These are phyloP conservation scores for Saksenaea vasiformis DNA, from an alignment of 371 early-diverging fungal genomes.

Conservation along the genomic window DNA sequence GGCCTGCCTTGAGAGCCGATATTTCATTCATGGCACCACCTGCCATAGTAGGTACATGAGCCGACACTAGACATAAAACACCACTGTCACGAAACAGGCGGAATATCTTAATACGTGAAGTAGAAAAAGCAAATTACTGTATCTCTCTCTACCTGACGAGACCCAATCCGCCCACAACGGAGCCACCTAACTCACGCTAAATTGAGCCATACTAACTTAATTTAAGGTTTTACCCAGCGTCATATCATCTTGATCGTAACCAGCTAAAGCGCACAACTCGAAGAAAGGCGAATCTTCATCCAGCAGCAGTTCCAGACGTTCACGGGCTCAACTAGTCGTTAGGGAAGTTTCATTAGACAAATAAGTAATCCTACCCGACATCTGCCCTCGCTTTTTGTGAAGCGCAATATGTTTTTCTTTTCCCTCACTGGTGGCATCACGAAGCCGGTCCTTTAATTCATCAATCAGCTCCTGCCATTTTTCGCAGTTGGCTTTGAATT, in stretches of 20 bases:
- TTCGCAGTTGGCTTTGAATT: conserved; percentile 61
- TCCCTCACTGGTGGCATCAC: conserved; percentile 64
- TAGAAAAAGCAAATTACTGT: not conserved
- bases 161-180: conserved; percentile 72
- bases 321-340: conserved; percentile 47
- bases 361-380: conserved; percentile 50
- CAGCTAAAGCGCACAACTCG: conserved; percentile 71
- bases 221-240: conserved; percentile 47
- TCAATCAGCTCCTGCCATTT: conserved; percentile 60
- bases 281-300: conserved; percentile 79
- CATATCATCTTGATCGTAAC: conserved; percentile 72
- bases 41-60: conserved; percentile 68
- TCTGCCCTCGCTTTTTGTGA: conserved; percentile 66
- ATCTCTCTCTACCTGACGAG: conserved; percentile 60
- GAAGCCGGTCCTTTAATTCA: conserved; percentile 56
- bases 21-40: conserved; percentile 73
- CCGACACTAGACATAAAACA: conserved; percentile 66
- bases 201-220: not conserved
- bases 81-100: conserved; percentile 44
- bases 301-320: conserved; percentile 67
- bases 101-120: not conserved
- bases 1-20: conserved; percentile 55
- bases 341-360: not conserved
- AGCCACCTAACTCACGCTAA: conserved; percentile 47
- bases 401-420: conserved; percentile 53